Conservation (phyloP, 345 rosid species). For the Populus deltoides region DNA sequence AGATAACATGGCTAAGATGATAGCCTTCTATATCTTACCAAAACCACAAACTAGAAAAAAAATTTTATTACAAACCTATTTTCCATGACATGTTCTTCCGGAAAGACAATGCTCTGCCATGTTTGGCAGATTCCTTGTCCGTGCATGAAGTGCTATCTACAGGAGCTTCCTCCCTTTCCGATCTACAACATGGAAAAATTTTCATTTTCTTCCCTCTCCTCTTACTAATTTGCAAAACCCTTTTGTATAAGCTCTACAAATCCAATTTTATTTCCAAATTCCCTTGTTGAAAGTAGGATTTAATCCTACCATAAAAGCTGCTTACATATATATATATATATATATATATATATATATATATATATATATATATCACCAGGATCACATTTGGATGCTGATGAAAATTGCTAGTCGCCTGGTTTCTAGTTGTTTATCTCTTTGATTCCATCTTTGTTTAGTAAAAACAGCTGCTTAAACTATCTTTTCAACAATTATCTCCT, state of each 20-base stretch:
- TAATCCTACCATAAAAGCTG: not conserved
- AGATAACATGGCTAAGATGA: not conserved
- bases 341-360: no score
- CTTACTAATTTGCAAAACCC: not conserved
- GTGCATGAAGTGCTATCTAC: not conserved
- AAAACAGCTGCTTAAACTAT: not conserved
- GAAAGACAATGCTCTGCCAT: slow-evolving; percentile 1
- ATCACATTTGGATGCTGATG: no score
- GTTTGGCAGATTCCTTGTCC: not conserved
- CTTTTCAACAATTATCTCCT: not conserved
- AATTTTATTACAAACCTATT: not conserved
- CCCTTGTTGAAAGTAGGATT: not conserved
- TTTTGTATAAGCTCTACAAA: not conserved
- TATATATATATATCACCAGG: no score
- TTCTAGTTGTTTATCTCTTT: not conserved
- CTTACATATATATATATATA: no score
- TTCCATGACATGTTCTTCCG: not conserved
- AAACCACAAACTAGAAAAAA: not conserved
- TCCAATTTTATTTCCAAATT: not conserved
- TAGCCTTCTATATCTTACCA: not conserved
- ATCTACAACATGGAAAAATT: slow-evolving; percentile 9
- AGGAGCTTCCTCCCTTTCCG: not conserved
- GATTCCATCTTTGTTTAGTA: not conserved
- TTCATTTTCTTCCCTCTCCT: slow-evolving; percentile 6
- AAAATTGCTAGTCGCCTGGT: not conserved